phyloP scores from a whole-genome alignment of 1,284 basidiomycete genomes.

The Heterobasidion annosum region DNA sequence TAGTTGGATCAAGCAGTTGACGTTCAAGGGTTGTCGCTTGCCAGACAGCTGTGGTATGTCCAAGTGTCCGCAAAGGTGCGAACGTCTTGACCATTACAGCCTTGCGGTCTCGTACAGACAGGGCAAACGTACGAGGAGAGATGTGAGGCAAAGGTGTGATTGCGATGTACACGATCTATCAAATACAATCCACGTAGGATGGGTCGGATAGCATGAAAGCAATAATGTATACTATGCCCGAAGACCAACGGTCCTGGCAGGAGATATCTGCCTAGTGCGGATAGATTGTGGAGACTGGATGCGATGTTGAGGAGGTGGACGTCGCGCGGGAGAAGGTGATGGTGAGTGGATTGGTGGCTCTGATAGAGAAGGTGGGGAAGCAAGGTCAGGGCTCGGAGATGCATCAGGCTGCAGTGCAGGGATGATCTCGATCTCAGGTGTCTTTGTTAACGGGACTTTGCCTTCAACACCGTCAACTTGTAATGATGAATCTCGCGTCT shows the following conservation, averaged over 20 bases:
- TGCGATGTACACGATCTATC: no score
- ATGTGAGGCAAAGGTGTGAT: no score
- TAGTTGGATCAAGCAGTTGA: no score
- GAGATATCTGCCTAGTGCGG: conserved; percentile 4
- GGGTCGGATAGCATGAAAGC: not conserved
- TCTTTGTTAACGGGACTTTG: not conserved
- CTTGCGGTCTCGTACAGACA: no score
- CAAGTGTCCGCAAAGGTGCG: no score
- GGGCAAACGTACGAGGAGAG: no score
- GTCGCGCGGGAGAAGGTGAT: not conserved
- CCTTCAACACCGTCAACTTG: not conserved
- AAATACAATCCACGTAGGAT: no score
- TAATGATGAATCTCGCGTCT: not conserved
- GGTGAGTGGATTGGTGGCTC: not conserved
- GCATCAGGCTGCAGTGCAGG: no score
- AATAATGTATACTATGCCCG: conserved; percentile 8
- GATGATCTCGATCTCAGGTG: not conserved
- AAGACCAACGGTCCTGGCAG: conserved; percentile 14
- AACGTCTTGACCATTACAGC: no score
- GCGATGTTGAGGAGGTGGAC: not conserved
- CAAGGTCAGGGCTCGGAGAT: not conserved
- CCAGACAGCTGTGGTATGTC: no score
- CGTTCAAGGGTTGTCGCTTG: no score
- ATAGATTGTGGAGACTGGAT: no score
- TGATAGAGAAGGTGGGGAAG: not conserved